A percentile compares a stretch with the other conserved stretches of the same genome.
These are phyloP conservation scores for Acer negundo DNA, from an alignment of 345 rosid species.

Conservation along the genomic window DNA sequence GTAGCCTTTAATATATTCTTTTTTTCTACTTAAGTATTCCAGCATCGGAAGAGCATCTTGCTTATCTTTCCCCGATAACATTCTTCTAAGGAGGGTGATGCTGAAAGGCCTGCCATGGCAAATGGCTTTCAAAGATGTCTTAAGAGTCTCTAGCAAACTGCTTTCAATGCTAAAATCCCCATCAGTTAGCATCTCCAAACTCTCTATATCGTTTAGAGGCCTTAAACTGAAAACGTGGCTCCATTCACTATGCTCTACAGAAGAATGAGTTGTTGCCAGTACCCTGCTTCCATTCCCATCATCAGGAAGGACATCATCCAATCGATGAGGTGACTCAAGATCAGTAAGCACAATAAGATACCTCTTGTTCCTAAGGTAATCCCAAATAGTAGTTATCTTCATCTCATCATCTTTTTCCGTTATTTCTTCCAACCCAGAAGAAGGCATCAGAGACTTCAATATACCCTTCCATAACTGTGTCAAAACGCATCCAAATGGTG, in stretches of 20 bases:
- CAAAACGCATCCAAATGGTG: too few species aligned
- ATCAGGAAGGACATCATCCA: background rate
- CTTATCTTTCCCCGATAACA: background rate
- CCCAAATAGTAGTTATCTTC: background rate
- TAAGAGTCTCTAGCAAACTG: background rate
- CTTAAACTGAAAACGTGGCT: background rate
- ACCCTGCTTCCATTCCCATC: slow-evolving; percentile 1
- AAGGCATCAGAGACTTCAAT: background rate
- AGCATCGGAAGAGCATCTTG: background rate
- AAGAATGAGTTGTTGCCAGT: too few species aligned
- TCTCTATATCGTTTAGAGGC: background rate
- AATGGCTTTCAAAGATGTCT: background rate
- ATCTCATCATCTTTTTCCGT: background rate
- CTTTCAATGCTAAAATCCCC: background rate
- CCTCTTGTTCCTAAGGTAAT: background rate
- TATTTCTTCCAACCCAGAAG: background rate
- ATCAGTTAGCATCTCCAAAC: background rate
- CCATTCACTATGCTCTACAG: background rate
- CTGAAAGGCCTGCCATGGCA: background rate
- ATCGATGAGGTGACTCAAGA: rapidly evolving
- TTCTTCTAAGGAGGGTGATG: background rate
- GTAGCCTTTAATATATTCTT: background rate
- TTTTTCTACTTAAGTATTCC: background rate
- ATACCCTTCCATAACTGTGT: background rate
- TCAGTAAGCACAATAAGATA: background rate